Evolutionary conservation across 305 asterid species (phyloP).

Genomic region (Salvia sclarea): DNA sequence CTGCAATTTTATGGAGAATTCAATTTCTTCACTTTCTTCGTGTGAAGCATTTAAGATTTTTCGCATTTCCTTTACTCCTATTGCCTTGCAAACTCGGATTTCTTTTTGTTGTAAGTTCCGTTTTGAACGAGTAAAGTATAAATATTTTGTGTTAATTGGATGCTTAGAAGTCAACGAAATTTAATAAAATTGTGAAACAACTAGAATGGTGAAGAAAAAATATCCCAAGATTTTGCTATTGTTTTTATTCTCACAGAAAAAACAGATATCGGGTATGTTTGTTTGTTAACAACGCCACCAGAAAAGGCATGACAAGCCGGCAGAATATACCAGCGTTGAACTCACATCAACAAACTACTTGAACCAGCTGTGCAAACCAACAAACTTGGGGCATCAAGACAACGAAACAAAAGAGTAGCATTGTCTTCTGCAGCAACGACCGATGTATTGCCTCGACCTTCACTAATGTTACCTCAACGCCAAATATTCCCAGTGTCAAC

Average conservation of each 20-base stretch:
- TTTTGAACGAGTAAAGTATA: background rate
- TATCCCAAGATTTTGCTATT: no score
- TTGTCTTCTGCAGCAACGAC: background rate
- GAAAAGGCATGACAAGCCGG: conserved; percentile 3
- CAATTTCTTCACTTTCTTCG: background rate
- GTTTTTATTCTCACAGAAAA: background rate
- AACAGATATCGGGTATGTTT: background rate
- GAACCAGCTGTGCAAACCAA: conserved; percentile 15
- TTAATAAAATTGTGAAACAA: no score
- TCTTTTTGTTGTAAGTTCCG: background rate
- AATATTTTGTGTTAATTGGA: no score
- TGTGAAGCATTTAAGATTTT: background rate
- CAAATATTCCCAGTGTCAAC: conserved; percentile 20
- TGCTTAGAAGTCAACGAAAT: no score
- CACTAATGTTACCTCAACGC: conserved; percentile 10
- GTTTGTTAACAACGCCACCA: conserved; percentile 24
- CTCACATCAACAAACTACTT: background rate
- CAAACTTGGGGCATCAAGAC: conserved; percentile 15
- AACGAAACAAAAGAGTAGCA: conserved; percentile 21
- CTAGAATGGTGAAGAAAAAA: no score
- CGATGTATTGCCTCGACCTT: background rate
- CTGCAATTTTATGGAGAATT: conserved; percentile 20
- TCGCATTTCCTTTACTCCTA: background rate
- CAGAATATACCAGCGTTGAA: background rate
- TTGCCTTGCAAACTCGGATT: background rate